These are phyloP conservation scores for Agarophyton chilense DNA, from an alignment of 23 red algal species.

Conservation along the genomic window DNA sequence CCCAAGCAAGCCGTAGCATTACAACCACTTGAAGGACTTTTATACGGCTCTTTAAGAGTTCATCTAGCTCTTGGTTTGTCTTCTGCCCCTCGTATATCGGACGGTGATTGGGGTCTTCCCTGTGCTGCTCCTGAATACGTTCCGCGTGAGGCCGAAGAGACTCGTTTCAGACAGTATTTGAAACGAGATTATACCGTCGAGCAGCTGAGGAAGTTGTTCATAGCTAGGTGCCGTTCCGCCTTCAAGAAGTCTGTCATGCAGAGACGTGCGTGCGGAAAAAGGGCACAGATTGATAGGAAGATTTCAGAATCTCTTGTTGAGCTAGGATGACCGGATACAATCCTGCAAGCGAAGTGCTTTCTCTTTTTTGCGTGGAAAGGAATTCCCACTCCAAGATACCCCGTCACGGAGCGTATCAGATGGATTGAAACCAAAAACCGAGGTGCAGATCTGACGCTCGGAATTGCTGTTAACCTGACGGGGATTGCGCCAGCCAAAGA, in stretches of 20 bases:
- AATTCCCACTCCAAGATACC: no score
- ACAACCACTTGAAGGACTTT: background rate
- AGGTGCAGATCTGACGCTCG: no score
- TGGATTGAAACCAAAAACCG: no score
- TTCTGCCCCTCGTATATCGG: background rate
- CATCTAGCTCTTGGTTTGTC: background rate
- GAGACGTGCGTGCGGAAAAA: background rate
- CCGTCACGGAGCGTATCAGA: no score
- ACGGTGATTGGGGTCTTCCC: background rate
- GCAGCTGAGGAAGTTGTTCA: background rate
- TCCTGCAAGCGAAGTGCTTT: no score
- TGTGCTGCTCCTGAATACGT: background rate
- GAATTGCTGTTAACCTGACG: no score
- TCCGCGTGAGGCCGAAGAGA: background rate
- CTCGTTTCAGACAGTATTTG: background rate
- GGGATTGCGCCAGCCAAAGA: no score
- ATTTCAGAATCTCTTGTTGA: background rate
- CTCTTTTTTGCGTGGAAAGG: no score
- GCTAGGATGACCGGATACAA: background rate
- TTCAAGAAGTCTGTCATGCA: conserved; percentile 5
- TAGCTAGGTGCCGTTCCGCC: background rate
- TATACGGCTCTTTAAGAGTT: background rate
- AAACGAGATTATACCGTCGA: background rate
- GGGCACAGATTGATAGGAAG: background rate
- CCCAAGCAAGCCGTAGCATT: background rate